These are phyloP conservation scores for Aspergillus sp. DNA, from an alignment of 2,329 filamentous ascomycete genomes.

Conservation along the genomic window DNA sequence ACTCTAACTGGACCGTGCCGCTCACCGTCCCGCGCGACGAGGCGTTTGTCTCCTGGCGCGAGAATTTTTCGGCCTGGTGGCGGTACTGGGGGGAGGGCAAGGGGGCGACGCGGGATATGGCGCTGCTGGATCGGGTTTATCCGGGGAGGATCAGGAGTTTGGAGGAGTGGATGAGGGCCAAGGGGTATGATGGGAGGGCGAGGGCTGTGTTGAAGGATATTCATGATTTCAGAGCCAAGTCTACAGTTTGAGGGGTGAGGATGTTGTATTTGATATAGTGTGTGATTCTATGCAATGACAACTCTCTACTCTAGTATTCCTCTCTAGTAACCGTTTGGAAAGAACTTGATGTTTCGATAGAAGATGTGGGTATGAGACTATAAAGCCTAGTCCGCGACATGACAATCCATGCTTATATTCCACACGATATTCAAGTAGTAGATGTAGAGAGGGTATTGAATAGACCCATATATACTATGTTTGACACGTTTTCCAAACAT, in stretches of 20 bases:
- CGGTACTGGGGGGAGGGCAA: not conserved
- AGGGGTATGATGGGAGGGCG: not conserved
- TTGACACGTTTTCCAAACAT: too few species aligned
- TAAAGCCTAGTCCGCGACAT: too few species aligned
- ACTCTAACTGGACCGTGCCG: not conserved
- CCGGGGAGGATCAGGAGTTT: not conserved
- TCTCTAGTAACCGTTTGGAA: too few species aligned
- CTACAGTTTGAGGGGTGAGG: not conserved
- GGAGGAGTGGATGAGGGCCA: not conserved
- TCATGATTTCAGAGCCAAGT: not conserved
- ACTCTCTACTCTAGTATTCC: too few species aligned
- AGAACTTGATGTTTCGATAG: too few species aligned
- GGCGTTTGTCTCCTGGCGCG: not conserved
- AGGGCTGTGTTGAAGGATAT: not conserved
- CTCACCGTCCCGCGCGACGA: not conserved
- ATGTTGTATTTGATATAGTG: too few species aligned
- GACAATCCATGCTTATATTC: too few species aligned
- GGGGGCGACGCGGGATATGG: not conserved
- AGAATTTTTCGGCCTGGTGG: not conserved
- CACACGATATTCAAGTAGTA: too few species aligned
- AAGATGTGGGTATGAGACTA: too few species aligned
- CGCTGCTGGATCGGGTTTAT: not conserved
- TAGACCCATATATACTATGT: too few species aligned
- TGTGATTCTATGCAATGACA: too few species aligned
- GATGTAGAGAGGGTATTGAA: too few species aligned